A percentile compares a stretch with the other conserved stretches of the same genome.
Conservation (phyloP, 2,329 filamentous ascomycete species). For the Nectriaceae sp. region DNA sequence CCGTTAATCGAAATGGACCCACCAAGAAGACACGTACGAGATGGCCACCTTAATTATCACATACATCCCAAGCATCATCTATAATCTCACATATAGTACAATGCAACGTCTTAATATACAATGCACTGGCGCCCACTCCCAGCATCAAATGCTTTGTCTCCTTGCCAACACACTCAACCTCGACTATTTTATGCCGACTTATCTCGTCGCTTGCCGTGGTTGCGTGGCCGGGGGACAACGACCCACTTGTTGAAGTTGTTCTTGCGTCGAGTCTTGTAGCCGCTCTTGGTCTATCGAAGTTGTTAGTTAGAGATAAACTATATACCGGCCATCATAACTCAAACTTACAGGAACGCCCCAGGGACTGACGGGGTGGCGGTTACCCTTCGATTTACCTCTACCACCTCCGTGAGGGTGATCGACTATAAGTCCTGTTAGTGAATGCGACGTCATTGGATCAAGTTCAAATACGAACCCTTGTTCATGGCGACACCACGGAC, state of each 20-base stretch:
- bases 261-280: constrained; percentile 89
- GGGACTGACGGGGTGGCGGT: constrained; percentile 89
- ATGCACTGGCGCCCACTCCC: constrained; percentile 23
- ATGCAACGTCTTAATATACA: constrained; percentile 33
- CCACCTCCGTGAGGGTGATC: constrained; percentile 99
- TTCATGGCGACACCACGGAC: constrained; percentile 99
- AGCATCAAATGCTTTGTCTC: constrained; percentile 14
- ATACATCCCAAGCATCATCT: constrained; percentile 16
- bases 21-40: not conserved
- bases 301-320: constrained; percentile 7
- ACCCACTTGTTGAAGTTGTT: constrained; percentile 91
- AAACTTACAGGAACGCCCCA: constrained; percentile 90
- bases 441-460: too few species aligned
- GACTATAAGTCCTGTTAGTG: constrained; percentile 45
- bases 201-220: constrained; percentile 84
- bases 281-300: constrained; percentile 66
- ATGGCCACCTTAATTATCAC: not conserved
- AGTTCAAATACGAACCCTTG: constrained; percentile 62
- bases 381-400: constrained; percentile 99
- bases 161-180: constrained; percentile 6
- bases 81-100: constrained; percentile 39
- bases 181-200: constrained; percentile 48
- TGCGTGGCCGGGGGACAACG: constrained; percentile 78
- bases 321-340: too few species aligned
- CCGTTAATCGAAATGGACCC: too few species aligned